Evolutionary conservation across 805 yeast genomes (phyloP).

Genomic region (Tetrapisispora iriomotensis): DNA sequence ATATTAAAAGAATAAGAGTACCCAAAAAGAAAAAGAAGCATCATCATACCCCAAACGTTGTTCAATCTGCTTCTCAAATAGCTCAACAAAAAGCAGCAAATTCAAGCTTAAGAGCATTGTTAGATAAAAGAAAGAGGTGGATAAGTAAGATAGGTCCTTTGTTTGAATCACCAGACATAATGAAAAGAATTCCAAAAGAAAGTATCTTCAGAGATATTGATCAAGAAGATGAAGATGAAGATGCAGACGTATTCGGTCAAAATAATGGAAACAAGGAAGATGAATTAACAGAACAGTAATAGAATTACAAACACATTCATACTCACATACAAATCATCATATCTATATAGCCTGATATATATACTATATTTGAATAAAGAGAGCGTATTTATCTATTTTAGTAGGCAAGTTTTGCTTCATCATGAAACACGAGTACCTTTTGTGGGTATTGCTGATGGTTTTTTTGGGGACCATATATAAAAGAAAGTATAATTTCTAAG

Average conservation of each 20-base stretch:
- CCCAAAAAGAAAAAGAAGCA: constrained; percentile 42
- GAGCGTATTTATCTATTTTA: no score
- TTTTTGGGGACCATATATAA: no score
- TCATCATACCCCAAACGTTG: constrained; percentile 18
- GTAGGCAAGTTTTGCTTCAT: no score
- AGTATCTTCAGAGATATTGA: constrained; percentile 41
- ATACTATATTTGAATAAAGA: background rate
- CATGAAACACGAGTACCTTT: no score
- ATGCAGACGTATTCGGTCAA: constrained; percentile 24
- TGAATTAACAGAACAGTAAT: constrained; percentile 12
- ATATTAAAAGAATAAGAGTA: constrained; percentile 68
- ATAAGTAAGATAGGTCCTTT: constrained; percentile 80
- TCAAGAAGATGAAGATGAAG: constrained; percentile 35
- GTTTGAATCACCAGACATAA: constrained; percentile 54
- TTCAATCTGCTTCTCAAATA: constrained; percentile 28
- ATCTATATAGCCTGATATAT: background rate
- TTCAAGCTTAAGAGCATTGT: constrained; percentile 63
- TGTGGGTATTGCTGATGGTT: no score
- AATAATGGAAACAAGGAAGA: constrained; percentile 22
- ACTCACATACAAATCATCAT: background rate
- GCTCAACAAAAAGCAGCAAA: constrained; percentile 63
- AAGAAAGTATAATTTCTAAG: no score
- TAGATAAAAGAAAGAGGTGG: constrained; percentile 88
- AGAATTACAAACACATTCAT: background rate
- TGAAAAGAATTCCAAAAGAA: constrained; percentile 66